Conservation (phyloP, 2,329 filamentous ascomycete species). For the Pseudogymnoascus sp. region DNA sequence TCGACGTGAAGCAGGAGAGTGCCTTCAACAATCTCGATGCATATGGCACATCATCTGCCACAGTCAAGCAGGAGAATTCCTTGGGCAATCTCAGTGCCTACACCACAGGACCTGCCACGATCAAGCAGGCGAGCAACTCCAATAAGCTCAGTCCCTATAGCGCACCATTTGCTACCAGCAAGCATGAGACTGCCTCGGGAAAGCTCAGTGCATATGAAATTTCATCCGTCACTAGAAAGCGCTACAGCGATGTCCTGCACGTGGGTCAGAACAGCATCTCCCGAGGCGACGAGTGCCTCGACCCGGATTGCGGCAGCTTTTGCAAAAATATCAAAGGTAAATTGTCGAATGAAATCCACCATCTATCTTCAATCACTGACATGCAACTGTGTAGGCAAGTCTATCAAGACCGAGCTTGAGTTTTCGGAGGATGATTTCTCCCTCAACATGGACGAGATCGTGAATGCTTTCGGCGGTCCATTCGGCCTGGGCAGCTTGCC, state of each 20-base stretch:
- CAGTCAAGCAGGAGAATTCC: too few relatives aligned
- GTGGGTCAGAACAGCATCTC: not conserved
- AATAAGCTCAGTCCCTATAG: not conserved
- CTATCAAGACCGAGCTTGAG: not conserved
- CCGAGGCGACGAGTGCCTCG: not conserved
- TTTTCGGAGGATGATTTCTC: not conserved
- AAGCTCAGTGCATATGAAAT: not conserved
- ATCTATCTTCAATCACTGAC: not conserved
- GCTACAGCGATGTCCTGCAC: not conserved
- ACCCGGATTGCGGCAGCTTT: not conserved
- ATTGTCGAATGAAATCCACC: not conserved
- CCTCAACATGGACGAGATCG: not conserved
- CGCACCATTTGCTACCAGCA: not conserved
- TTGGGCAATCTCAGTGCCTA: not conserved
- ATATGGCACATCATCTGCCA: not conserved
- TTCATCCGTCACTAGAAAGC: not conserved
- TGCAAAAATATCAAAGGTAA: not conserved
- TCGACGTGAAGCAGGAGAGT: not conserved
- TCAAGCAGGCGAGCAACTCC: not conserved
- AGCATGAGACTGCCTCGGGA: not conserved
- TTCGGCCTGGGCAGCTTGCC: not conserved
- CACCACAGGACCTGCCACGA: not conserved
- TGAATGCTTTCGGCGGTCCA: not conserved
- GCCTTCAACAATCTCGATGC: not conserved
- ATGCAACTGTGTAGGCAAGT: not conserved